Conservation (phyloP, 441 rosid genomes). For the Pelargonium fulgidum region DNA sequence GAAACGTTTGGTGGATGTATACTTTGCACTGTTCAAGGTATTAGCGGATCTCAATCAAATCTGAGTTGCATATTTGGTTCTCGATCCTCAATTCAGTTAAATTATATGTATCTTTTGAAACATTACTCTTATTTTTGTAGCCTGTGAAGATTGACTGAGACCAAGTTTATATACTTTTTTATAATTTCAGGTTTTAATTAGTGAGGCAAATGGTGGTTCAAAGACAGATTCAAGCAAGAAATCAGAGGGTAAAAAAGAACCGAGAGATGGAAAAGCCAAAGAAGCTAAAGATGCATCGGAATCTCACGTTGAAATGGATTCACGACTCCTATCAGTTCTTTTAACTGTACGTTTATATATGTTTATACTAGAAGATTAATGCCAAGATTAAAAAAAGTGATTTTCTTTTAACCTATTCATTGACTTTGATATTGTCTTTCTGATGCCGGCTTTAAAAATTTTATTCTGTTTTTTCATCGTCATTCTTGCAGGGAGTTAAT, state of each 20-base stretch:
- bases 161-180: slow-evolving; percentile 8
- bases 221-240: slow-evolving; percentile 31
- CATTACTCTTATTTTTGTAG: not conserved
- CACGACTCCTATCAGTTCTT: slow-evolving; percentile 83
- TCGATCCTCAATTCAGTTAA: not conserved
- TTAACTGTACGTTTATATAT: slow-evolving; percentile 50
- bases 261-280: slow-evolving; percentile 36
- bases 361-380: not conserved
- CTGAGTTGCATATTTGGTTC: slow-evolving; percentile 3
- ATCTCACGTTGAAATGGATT: slow-evolving; percentile 81
- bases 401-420: too few species aligned
- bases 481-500: slow-evolving; percentile 71
- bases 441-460: not conserved
- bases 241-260: slow-evolving; percentile 22
- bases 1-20: slow-evolving; percentile 81
- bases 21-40: slow-evolving; percentile 95
- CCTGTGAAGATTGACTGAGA: slow-evolving; percentile 5
- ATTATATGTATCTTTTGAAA: not conserved
- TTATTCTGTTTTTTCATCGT: slow-evolving; percentile 10
- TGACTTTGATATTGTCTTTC: too few species aligned
- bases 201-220: slow-evolving; percentile 44
- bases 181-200: slow-evolving; percentile 56
- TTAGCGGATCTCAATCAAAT: slow-evolving; percentile 3
- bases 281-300: slow-evolving; percentile 36
- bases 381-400: too few species aligned